Evolutionary conservation across 257 asterid species (phyloP).

Genomic region (Solanum habrochaites): DNA sequence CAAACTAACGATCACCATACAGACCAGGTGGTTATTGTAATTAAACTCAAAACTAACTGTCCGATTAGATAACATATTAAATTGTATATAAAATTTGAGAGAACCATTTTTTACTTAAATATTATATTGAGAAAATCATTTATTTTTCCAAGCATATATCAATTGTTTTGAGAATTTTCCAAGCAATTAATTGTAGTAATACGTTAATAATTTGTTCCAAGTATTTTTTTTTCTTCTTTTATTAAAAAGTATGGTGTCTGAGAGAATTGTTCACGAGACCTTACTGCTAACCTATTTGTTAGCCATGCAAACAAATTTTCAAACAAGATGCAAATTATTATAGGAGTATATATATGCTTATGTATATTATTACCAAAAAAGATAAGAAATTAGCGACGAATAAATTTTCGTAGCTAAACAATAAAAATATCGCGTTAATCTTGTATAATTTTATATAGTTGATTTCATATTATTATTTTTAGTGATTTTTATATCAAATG

Average conservation of each 20-base stretch:
- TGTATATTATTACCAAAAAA: too few relatives aligned
- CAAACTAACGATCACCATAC: too few relatives aligned
- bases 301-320: constrained; percentile 18
- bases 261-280: background rate
- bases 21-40: too few relatives aligned
- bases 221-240: background rate
- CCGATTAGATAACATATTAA: background rate
- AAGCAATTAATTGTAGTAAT: background rate
- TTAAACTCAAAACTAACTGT: too few relatives aligned
- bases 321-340: background rate
- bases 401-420: background rate
- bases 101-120: background rate
- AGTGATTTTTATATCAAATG: background rate
- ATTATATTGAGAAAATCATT: background rate
- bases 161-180: background rate
- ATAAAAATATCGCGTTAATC: too few relatives aligned
- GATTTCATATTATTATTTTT: too few relatives aligned
- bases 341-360: too few relatives aligned
- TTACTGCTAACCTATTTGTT: constrained; percentile 7
- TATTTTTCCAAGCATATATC: background rate
- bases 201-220: background rate
- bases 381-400: too few relatives aligned
- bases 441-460: too few relatives aligned
- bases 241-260: background rate
- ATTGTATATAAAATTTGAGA: background rate